A percentile compares a stretch with the other conserved stretches of the same genome.
These are phyloP conservation scores for Candida schatavii DNA, from an alignment of 805 yeast species.

Conservation along the genomic window DNA sequence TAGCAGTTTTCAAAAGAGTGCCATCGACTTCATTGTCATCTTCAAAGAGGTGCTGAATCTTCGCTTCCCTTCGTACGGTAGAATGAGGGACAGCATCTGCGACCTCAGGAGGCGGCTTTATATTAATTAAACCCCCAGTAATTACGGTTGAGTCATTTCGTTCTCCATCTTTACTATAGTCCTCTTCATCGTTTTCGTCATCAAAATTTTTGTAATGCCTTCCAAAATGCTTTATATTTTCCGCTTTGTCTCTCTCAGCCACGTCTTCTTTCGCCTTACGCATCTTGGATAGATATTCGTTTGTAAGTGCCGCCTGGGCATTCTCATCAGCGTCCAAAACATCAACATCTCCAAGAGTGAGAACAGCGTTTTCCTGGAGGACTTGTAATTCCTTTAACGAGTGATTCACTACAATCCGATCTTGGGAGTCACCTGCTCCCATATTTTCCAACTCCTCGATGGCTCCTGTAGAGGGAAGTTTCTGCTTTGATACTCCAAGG, in stretches of 20 bases:
- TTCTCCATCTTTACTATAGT: slow-evolving; percentile 5
- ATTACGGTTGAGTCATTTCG: neutral
- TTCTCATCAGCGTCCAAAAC: slow-evolving; percentile 31
- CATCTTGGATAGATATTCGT: slow-evolving; percentile 29
- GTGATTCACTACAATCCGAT: slow-evolving; percentile 46
- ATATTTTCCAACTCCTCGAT: slow-evolving; percentile 1
- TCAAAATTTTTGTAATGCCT: slow-evolving; percentile 10
- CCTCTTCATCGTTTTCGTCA: slow-evolving; percentile 13
- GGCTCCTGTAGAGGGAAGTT: slow-evolving; percentile 3
- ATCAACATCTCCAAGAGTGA: slow-evolving; percentile 57
- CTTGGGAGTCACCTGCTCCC: slow-evolving; percentile 6
- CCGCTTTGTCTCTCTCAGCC: slow-evolving; percentile 23
- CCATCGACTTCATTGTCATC: neutral
- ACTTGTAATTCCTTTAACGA: slow-evolving; percentile 34
- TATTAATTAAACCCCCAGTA: neutral
- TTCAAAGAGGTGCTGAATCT: neutral
- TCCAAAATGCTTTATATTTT: slow-evolving; percentile 21
- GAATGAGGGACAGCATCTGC: too few relatives aligned
- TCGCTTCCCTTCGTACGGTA: neutral
- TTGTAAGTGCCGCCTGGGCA: slow-evolving; percentile 33
- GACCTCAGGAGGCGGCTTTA: neutral
- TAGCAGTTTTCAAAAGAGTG: neutral
- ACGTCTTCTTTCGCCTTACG: slow-evolving; percentile 28
- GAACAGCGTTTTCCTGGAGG: slow-evolving; percentile 41
- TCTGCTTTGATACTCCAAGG: slow-evolving; percentile 16